Evolutionary conservation across 2,329 filamentous ascomycete species (phyloP).

Genomic region (Apiospora marii): DNA sequence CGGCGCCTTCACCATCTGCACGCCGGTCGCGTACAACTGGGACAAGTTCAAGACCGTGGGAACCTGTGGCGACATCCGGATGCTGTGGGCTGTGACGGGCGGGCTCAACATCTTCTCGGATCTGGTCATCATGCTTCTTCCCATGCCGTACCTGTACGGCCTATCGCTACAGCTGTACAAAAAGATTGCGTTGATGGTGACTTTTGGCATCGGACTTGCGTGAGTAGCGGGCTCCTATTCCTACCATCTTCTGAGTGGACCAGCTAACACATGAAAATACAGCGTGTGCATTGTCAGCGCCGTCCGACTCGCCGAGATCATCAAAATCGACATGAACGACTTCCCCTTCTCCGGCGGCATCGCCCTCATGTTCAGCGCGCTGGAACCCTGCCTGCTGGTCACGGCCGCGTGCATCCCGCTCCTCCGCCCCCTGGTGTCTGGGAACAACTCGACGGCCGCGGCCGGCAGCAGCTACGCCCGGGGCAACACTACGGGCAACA

Average conservation of each 20-base stretch:
- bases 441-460: neutral
- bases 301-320: slow-evolving; percentile 26
- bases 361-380: slow-evolving; percentile 26
- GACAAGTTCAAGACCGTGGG: slow-evolving; percentile 21
- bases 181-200: slow-evolving; percentile 40
- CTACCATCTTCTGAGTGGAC: neutral
- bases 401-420: slow-evolving; percentile 28
- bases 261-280: neutral
- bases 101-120: slow-evolving; percentile 43
- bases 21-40: slow-evolving; percentile 28
- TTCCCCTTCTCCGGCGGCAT: slow-evolving; percentile 22
- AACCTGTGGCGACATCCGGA: slow-evolving; percentile 24
- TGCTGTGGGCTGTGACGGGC: slow-evolving; percentile 42
- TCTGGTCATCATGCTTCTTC: slow-evolving; percentile 41
- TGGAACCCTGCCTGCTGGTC: slow-evolving; percentile 25
- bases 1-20: slow-evolving; percentile 30
- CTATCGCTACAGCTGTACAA: slow-evolving; percentile 42
- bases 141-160: slow-evolving; percentile 42
- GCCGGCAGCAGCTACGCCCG: neutral
- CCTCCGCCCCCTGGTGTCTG: slow-evolving; percentile 25
- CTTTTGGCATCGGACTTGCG: slow-evolving; percentile 45
- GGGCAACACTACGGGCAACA: neutral
- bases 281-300: slow-evolving; percentile 29
- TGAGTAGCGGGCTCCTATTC: slow-evolving; percentile 32
- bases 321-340: slow-evolving; percentile 27